Evolutionary conservation across 257 asterid species (phyloP), one percentile per base, ranked within the genome.

Genomic region (Rubia yunnanensis): DNA sequence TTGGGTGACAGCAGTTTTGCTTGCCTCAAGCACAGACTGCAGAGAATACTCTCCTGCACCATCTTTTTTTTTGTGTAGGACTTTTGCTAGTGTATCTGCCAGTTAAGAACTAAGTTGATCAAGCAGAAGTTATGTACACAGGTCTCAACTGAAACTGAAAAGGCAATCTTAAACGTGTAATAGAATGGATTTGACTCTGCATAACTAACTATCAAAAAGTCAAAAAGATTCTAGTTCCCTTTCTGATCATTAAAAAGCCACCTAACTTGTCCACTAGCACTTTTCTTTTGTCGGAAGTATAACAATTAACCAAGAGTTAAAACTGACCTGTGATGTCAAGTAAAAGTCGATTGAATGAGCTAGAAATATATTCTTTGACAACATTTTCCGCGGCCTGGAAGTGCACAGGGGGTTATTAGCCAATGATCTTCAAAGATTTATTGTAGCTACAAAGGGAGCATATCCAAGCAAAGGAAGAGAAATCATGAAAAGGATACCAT

Each of bases 381-480:
- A 89, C 84, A 82, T 56, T 83, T 26, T 67, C 86, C 63, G 97
- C 96, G 74, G 81, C 87, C 99, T 94, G 85, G 41, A 79, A 70
- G 24, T 38, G 20, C 53, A 44, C 14, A 35, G 70, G 67, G 14
- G 66, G 32, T 22, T 73, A 70, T 73, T 56, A 74, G 78, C 52
- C 59, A 56, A 74, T 56, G 36, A 31, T 46, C 10, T 57, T 7
- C 66, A 71, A 63, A 62, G 49, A 63, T 24, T 24, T n/a, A 41
- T 27, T 18, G 7, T 13, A 55, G 32, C 63, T 50, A 50, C 18
- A 50, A 61, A 26, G 28, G 44, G 18, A 14, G 49, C 30, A 62
- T 2, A 20, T 41, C 20, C 15, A 44, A 44, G 22, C 22, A 49
- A 65, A 8, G 44, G 5, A 49, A 34, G 48, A 14, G 22, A 31